phyloP scores from a whole-genome alignment of 225 moss, liverwort and hornwort species.

The Bryum argenteum region DNA sequence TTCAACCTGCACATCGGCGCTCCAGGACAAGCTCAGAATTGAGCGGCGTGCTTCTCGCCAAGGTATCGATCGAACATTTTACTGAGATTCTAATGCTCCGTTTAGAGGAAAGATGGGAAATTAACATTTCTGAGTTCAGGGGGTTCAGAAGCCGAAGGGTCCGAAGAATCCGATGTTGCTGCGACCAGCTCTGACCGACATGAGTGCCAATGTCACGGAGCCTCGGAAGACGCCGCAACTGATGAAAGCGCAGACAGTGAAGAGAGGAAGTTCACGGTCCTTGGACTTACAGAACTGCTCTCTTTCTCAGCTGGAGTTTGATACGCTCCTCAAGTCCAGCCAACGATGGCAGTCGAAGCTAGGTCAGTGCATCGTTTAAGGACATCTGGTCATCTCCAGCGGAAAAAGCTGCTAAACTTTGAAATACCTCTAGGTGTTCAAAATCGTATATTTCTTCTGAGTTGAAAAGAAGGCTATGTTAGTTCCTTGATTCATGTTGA shows the following conservation, averaged over 20 bases:
- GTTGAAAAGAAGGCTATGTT: no score
- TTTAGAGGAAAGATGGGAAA: no score
- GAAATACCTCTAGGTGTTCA: neutral
- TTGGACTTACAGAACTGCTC: conserved; percentile 34
- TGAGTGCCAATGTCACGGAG: conserved; percentile 24
- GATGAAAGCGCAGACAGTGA: conserved; percentile 11
- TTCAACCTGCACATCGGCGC: conserved; percentile 19
- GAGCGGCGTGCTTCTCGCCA: neutral
- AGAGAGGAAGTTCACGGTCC: conserved; percentile 38
- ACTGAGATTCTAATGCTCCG: no score
- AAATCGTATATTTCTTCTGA: no score
- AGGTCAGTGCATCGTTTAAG: neutral
- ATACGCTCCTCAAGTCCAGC: conserved; percentile 10
- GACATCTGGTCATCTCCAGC: neutral
- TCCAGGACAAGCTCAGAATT: conserved; percentile 25
- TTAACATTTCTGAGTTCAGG: no score
- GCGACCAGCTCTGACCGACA: conserved; percentile 30
- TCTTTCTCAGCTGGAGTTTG: conserved; percentile 27
- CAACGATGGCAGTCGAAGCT: conserved; percentile 5
- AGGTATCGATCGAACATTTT: neutral
- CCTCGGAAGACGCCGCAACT: conserved; percentile 18
- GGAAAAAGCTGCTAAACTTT: neutral
- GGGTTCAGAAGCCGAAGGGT: conserved; percentile 16
- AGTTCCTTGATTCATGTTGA: no score
- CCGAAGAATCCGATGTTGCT: neutral